phyloP scores from a whole-genome alignment of 495 filamentous ascomycete genomes.

The Talaromyces nanjingensis region DNA sequence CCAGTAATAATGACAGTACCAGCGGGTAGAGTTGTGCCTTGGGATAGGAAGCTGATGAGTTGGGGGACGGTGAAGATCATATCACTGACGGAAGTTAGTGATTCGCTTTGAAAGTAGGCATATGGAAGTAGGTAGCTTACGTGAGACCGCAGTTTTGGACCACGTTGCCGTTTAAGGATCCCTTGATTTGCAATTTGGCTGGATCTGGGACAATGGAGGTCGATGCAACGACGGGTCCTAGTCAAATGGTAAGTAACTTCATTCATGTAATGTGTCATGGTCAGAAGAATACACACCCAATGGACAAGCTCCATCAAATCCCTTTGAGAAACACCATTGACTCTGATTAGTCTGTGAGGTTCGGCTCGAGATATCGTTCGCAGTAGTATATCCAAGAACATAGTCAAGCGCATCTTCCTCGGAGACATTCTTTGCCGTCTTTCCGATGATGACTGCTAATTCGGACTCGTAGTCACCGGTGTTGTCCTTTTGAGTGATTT shows the following conservation, averaged over 20 bases:
- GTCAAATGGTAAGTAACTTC: neutral
- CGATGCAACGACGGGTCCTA: constrained; percentile 50
- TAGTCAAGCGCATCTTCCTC: constrained; percentile 65
- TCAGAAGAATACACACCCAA: constrained; percentile 42
- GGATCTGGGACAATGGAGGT: constrained; percentile 54
- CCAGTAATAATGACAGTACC: constrained; percentile 83
- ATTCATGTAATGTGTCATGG: neutral
- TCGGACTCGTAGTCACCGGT: constrained; percentile 79
- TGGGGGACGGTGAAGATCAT: constrained; percentile 72
- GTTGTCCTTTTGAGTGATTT: constrained; percentile 45
- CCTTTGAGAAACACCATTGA: constrained; percentile 78
- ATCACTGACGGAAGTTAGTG: constrained; percentile 34
- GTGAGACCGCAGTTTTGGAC: constrained; percentile 58
- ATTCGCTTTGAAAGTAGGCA: neutral
- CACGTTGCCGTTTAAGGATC: constrained; percentile 59
- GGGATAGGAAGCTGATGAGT: constrained; percentile 67
- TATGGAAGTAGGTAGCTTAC: constrained; percentile 20
- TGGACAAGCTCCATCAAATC: constrained; percentile 76
- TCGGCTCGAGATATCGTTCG: constrained; percentile 76
- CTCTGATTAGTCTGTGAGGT: constrained; percentile 73
- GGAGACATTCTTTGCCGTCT: constrained; percentile 57
- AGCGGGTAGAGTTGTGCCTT: constrained; percentile 70
- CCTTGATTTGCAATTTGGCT: constrained; percentile 54
- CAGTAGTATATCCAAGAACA: constrained; percentile 72
- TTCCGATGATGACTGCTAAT: constrained; percentile 70